A percentile compares a stretch with the other conserved stretches of the same genome.
phyloP scores from a whole-genome alignment of 371 early-diverging fungal genomes.

The Mucor saturninus region DNA sequence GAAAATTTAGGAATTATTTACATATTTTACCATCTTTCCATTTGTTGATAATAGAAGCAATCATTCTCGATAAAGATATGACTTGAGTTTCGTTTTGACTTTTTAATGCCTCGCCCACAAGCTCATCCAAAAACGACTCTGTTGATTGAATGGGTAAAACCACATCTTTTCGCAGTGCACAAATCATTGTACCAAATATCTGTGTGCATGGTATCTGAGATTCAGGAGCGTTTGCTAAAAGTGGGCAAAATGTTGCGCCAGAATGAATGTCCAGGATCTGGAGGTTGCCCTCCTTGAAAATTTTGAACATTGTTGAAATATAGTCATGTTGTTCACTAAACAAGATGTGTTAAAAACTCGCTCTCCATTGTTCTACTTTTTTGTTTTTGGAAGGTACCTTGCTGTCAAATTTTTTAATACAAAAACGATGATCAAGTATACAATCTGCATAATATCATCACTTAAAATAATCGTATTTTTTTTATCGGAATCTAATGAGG shows the following conservation, averaged over 20 bases:
- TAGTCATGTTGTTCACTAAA: constrained; percentile 21
- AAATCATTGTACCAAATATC: constrained; percentile 15
- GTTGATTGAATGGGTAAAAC: constrained; percentile 2
- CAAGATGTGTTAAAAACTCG: neutral
- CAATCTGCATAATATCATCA: constrained; percentile 5
- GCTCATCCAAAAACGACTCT: constrained; percentile 38
- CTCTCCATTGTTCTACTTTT: neutral
- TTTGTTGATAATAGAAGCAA: constrained; percentile 66
- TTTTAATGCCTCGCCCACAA: constrained; percentile 49
- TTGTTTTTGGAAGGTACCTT: constrained; percentile 6
- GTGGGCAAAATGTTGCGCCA: constrained; percentile 8
- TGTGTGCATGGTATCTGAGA: constrained; percentile 12
- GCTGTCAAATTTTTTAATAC: constrained; percentile 9
- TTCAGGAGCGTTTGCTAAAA: constrained; percentile 6
- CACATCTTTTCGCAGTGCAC: constrained; percentile 3
- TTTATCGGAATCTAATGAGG: neutral
- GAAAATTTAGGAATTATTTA: neutral
- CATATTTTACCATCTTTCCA: constrained; percentile 48
- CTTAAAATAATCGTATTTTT: constrained; percentile 2
- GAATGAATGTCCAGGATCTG: neutral
- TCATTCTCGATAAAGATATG: constrained; percentile 49
- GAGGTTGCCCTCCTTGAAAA: constrained; percentile 11
- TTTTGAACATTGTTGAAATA: neutral
- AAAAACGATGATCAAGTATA: constrained; percentile 10
- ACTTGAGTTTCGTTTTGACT: constrained; percentile 39